phyloP scores from a whole-genome alignment of 2,329 filamentous ascomycete species.

The Hypoxylon sp. region DNA sequence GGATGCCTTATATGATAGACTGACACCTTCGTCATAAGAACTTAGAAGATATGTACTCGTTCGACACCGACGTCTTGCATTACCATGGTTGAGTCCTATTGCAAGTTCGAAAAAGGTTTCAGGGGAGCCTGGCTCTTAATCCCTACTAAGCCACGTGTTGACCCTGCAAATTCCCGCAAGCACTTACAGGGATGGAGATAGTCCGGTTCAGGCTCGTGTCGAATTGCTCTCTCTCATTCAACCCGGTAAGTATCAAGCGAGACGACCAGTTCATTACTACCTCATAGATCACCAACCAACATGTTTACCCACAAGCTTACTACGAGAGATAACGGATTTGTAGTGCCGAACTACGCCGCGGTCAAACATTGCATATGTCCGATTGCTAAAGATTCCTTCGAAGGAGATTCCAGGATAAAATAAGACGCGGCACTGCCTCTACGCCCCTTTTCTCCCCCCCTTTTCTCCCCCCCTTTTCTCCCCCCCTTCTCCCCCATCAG shows the following conservation, averaged over 20 bases:
- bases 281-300: not conserved
- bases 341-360: conserved; percentile 5
- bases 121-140: conserved; percentile 7
- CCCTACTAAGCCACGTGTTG: conserved; percentile 33
- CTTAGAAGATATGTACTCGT: conserved; percentile 1
- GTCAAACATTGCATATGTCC: conserved; percentile 3
- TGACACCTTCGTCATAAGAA: conserved; percentile 2
- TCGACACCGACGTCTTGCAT: conserved; percentile 3
- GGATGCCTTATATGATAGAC: conserved; percentile 5
- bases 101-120: conserved; percentile 2
- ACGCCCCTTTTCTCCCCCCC: too few relatives aligned
- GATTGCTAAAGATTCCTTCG: conserved; percentile 2
- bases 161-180: conserved; percentile 20
- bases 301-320: not conserved
- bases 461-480: too few relatives aligned
- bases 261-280: not conserved
- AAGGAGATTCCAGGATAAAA: conserved; percentile 5
- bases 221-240: conserved; percentile 2
- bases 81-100: conserved; percentile 3
- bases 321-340: not conserved
- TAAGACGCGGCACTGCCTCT: conserved; percentile 2
- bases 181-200: conserved; percentile 19
- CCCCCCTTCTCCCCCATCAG: conserved; percentile 13
- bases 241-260: not conserved
- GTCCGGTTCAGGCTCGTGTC: not conserved